A percentile compares a stretch with the other conserved stretches of the same genome.
Conservation (phyloP, 2,329 filamentous ascomycete genomes). For the Aspergillus puulaauensis region DNA sequence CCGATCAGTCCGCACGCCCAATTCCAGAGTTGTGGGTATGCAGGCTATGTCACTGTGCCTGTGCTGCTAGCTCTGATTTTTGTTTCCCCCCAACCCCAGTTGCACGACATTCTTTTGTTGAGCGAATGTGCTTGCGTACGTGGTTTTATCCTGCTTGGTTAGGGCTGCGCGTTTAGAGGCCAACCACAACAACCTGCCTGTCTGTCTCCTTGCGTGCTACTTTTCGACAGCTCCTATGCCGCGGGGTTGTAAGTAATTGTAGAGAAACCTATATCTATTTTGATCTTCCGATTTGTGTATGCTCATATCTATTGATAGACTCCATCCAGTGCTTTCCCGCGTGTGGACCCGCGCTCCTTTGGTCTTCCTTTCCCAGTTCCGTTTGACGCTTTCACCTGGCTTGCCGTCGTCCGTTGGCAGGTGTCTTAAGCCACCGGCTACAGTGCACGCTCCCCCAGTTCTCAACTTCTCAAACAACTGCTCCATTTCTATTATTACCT, state of each 20-base stretch:
- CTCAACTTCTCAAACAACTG: not conserved
- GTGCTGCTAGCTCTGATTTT: not conserved
- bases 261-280: not conserved
- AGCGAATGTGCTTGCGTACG: not conserved
- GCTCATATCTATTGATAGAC: not conserved
- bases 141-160: not conserved
- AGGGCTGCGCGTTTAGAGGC: not conserved
- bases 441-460: not conserved
- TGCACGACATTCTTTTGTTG: not conserved
- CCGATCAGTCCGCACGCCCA: not conserved
- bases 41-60: not conserved
- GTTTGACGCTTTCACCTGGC: slow-evolving; percentile 12
- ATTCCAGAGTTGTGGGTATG: not conserved
- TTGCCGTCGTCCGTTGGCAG: slow-evolving; percentile 12
- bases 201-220: not conserved
- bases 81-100: not conserved
- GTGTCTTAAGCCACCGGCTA: slow-evolving; percentile 1
- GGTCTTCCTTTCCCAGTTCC: slow-evolving; percentile 8
- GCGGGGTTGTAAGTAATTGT: not conserved
- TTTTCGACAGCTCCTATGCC: not conserved
- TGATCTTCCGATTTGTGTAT: not conserved
- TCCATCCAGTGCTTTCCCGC: not conserved
- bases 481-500: slow-evolving; percentile 11
- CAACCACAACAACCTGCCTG: not conserved
- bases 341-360: too few species aligned